Conservation (phyloP, 1,284 basidiomycete species). For the Vanrija sp. region DNA sequence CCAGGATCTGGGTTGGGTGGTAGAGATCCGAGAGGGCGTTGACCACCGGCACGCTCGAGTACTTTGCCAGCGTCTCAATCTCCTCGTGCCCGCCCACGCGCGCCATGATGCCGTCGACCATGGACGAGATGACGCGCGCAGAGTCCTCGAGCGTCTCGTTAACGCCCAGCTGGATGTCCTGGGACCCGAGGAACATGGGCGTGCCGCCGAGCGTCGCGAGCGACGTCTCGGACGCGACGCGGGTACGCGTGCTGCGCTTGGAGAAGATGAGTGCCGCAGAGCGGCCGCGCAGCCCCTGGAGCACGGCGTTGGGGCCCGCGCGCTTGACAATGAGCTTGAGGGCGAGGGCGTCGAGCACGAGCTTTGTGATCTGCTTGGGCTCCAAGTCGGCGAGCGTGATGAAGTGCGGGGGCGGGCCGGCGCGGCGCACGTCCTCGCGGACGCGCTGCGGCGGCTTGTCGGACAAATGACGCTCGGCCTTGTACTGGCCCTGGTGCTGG, state of each 20-base stretch:
- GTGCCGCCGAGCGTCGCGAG: constrained; percentile 73
- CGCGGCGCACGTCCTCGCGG: neutral
- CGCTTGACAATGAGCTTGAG: constrained; percentile 38
- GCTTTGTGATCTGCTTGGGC: constrained; percentile 29
- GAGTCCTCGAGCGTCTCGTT: constrained; percentile 87
- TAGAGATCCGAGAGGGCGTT: constrained; percentile 93
- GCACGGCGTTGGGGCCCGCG: constrained; percentile 8
- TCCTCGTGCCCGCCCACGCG: constrained; percentile 88
- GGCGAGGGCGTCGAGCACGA: constrained; percentile 34
- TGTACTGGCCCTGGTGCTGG: neutral
- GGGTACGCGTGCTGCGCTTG: constrained; percentile 89
- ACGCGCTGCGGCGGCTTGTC: neutral
- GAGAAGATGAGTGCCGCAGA: constrained; percentile 85
- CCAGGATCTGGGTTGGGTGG: constrained; percentile 94
- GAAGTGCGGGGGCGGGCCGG: constrained; percentile 29
- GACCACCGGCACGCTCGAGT: constrained; percentile 88
- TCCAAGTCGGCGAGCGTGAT: constrained; percentile 46
- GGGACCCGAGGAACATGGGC: constrained; percentile 84
- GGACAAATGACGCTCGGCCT: neutral
- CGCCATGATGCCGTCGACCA: constrained; percentile 97
- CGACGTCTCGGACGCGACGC: constrained; percentile 82
- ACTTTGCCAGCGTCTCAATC: constrained; percentile 82
- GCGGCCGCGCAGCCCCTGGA: constrained; percentile 66
- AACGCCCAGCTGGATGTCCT: constrained; percentile 94
- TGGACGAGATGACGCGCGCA: constrained; percentile 77